A percentile compares a stretch with the other conserved stretches of the same genome.
phyloP scores from a whole-genome alignment of 208 protist species.

The Tritrichomonas foetus region DNA sequence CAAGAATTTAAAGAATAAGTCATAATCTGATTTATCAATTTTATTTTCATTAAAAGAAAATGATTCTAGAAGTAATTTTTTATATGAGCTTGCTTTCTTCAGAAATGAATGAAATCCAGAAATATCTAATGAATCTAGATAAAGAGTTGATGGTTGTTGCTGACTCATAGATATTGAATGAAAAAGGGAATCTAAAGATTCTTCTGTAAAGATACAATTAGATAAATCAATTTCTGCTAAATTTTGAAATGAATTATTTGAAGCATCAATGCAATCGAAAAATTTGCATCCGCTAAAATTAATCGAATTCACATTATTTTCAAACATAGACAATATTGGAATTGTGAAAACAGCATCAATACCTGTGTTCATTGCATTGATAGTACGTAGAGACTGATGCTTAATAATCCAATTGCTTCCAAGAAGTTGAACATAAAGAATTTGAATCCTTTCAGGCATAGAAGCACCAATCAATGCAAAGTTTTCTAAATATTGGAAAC shows the following conservation, averaged over 20 bases:
- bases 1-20: neutral
- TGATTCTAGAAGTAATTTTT: too few relatives aligned
- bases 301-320: neutral
- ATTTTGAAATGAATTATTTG: neutral
- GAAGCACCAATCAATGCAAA: neutral
- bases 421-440: too few relatives aligned
- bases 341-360: neutral
- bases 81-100: neutral
- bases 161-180: neutral
- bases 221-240: neutral
- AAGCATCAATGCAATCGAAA: neutral
- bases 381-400: neutral
- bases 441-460: too few relatives aligned
- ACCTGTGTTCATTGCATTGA: neutral
- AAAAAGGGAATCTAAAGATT: neutral
- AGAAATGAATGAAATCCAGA: neutral
- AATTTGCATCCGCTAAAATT: neutral
- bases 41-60: neutral
- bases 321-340: neutral
- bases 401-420: neutral
- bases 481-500: neutral
- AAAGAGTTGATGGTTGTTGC: neutral
- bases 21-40: neutral
- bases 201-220: neutral
- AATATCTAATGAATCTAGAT: neutral